A percentile compares a stretch with the other conserved stretches of the same genome.
Evolutionary conservation across 2,329 filamentous ascomycete genomes (phyloP).

Genomic region (Monilinia vaccinii-corymbosi): DNA sequence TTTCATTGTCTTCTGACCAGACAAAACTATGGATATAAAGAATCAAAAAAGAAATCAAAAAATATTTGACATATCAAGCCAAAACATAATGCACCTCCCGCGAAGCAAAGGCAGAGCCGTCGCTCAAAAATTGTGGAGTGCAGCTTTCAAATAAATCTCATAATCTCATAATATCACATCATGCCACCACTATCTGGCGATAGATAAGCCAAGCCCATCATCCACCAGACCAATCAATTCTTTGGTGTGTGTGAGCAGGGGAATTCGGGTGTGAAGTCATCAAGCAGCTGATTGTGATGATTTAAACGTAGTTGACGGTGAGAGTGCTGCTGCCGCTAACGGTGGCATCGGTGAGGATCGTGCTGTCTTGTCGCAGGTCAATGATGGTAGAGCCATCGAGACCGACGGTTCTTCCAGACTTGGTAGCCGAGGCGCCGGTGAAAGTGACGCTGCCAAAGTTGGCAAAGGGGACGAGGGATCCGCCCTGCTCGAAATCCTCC

Average conservation of each 20-base stretch:
- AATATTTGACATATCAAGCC: background rate
- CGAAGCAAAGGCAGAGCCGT: constrained; percentile 6
- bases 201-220: background rate
- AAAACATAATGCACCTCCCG: background rate
- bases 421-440: constrained; percentile 1
- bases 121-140: constrained; percentile 9
- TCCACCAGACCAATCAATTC: background rate
- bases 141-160: background rate
- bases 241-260: background rate
- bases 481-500: constrained; percentile 39
- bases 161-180: background rate
- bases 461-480: constrained; percentile 35
- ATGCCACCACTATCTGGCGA: background rate
- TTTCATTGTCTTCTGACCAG: background rate
- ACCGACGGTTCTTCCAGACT: background rate
- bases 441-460: constrained; percentile 37
- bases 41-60: background rate
- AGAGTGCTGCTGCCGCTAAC: background rate
- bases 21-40: constrained; percentile 7
- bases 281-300: background rate
- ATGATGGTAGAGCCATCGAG: constrained; percentile 4
- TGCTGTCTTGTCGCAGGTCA: background rate
- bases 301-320: constrained; percentile 1
- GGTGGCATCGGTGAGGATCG: background rate
- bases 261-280: background rate